Conservation (phyloP, 2,329 filamentous ascomycete species). For the Akanthomyces muscarius region DNA sequence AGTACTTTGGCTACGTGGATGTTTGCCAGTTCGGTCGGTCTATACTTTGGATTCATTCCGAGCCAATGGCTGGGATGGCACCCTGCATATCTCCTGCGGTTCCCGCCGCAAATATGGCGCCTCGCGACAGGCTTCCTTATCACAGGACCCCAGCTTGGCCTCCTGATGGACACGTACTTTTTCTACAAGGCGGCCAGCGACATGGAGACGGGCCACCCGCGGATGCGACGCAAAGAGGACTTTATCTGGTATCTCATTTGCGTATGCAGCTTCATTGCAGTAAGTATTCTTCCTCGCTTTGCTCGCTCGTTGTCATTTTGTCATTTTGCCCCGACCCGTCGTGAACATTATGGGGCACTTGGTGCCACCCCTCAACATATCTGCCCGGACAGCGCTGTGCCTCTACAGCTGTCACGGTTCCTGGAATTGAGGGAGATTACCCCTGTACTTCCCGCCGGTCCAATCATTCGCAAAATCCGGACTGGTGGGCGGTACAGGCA, state of each 20-base stretch:
- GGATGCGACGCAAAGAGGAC: slow-evolving; percentile 72
- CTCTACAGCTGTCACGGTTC: slow-evolving; percentile 73
- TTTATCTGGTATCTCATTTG: slow-evolving; percentile 78
- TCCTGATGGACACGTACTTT: slow-evolving; percentile 71
- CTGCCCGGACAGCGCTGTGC: slow-evolving; percentile 71
- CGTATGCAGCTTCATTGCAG: slow-evolving; percentile 66
- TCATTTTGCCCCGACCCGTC: background rate
- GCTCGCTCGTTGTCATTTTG: slow-evolving; percentile 19
- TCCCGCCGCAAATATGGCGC: slow-evolving; percentile 43
- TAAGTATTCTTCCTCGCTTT: slow-evolving; percentile 51
- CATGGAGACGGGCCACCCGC: slow-evolving; percentile 66
- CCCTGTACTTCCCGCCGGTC: slow-evolving; percentile 58
- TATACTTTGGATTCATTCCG: slow-evolving; percentile 53
- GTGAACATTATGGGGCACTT: slow-evolving; percentile 17
- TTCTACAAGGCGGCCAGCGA: slow-evolving; percentile 73
- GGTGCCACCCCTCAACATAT: slow-evolving; percentile 53
- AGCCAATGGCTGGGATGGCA: slow-evolving; percentile 50
- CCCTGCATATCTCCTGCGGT: slow-evolving; percentile 47
- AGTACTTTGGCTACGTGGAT: slow-evolving; percentile 17
- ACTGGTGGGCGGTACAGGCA: slow-evolving; percentile 63
- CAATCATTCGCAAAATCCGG: slow-evolving; percentile 67
- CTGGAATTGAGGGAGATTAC: slow-evolving; percentile 79
- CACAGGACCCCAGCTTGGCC: slow-evolving; percentile 36
- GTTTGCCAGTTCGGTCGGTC: slow-evolving; percentile 51
- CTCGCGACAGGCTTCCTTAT: slow-evolving; percentile 40